Evolutionary conservation across 1,284 basidiomycete genomes (phyloP).

Genomic region (Phaffia rhodozyma): DNA sequence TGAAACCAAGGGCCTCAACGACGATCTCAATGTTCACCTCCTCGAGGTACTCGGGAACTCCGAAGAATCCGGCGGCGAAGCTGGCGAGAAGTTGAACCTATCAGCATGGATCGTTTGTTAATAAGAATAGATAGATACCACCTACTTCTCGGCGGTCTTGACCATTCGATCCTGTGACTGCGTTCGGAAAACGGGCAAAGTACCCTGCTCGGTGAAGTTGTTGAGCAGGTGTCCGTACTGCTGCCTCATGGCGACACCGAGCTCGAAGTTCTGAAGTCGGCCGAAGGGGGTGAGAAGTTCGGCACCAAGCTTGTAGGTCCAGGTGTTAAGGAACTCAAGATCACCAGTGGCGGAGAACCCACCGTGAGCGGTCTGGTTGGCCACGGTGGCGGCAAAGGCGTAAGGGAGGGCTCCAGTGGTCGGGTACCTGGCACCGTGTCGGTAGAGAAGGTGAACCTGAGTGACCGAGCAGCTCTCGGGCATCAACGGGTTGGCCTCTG

Average conservation of each 20-base stretch:
- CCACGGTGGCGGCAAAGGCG: constrained; percentile 27
- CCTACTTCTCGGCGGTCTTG: constrained; percentile 54
- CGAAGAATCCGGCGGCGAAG: constrained; percentile 79
- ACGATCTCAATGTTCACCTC: constrained; percentile 52
- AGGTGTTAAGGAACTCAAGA: constrained; percentile 39
- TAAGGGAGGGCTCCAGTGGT: constrained; percentile 27
- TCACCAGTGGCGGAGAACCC: constrained; percentile 29
- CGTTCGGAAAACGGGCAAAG: constrained; percentile 72
- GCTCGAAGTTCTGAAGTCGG: constrained; percentile 33
- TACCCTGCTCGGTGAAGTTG: constrained; percentile 58
- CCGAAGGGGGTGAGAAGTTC: constrained; percentile 31
- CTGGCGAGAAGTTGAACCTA: constrained; percentile 30
- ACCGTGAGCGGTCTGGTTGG: constrained; percentile 24
- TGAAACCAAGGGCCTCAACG: constrained; percentile 44
- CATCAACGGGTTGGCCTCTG: constrained; percentile 51
- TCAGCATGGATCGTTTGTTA: too few species aligned
- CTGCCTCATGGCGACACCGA: constrained; percentile 31
- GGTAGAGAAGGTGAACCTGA: constrained; percentile 49
- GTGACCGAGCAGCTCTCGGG: constrained; percentile 60
- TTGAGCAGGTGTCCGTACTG: constrained; percentile 70
- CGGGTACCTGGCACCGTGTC: constrained; percentile 36
- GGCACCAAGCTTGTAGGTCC: constrained; percentile 33
- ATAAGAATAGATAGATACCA: constrained; percentile 6
- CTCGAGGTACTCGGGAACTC: constrained; percentile 69
- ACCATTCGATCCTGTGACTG: constrained; percentile 81